A percentile compares a stretch with the other conserved stretches of the same genome.
Evolutionary conservation across 2,329 filamentous ascomycete genomes (phyloP).

Genomic region (Cercospora beticola): DNA sequence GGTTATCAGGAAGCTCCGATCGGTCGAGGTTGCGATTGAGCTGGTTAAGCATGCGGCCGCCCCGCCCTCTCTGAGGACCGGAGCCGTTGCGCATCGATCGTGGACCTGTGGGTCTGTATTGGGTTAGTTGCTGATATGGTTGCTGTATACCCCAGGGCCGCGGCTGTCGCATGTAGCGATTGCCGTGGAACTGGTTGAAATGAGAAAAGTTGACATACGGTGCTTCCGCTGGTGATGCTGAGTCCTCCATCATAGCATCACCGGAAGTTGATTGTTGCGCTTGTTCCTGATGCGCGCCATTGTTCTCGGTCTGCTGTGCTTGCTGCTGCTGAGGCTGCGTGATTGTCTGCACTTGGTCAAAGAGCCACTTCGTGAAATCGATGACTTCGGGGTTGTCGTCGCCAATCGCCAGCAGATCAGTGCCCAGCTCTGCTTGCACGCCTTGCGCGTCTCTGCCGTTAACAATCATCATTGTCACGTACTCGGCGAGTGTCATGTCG

Average conservation of each 20-base stretch:
- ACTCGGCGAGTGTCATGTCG: constrained; percentile 85
- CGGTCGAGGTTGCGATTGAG: constrained; percentile 72
- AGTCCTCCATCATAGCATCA: constrained; percentile 73
- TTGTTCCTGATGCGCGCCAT: background rate
- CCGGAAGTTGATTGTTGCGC: constrained; percentile 14
- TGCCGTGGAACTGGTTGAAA: constrained; percentile 1
- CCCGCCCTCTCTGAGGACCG: constrained; percentile 54
- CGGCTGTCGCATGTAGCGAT: background rate
- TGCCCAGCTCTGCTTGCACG: constrained; percentile 82
- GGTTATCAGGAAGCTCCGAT: constrained; percentile 61
- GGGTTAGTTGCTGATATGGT: constrained; percentile 19
- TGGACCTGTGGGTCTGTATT: constrained; percentile 79
- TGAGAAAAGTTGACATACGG: constrained; percentile 41
- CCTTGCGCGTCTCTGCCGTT: constrained; percentile 92
- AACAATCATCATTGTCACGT: constrained; percentile 94
- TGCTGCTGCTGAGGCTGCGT: constrained; percentile 45
- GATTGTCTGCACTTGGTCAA: constrained; percentile 73
- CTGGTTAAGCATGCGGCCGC: constrained; percentile 82
- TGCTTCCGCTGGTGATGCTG: constrained; percentile 41
- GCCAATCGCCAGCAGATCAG: constrained; percentile 77
- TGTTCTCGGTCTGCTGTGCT: constrained; percentile 16
- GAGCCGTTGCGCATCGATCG: constrained; percentile 85
- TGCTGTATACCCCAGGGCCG: background rate
- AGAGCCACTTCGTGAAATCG: constrained; percentile 91
- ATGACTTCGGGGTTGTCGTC: constrained; percentile 79